A percentile compares a stretch with the other conserved stretches of the same genome.
phyloP scores from a whole-genome alignment of 2,329 filamentous ascomycete genomes.

The Dactylonectria macrodidyma region DNA sequence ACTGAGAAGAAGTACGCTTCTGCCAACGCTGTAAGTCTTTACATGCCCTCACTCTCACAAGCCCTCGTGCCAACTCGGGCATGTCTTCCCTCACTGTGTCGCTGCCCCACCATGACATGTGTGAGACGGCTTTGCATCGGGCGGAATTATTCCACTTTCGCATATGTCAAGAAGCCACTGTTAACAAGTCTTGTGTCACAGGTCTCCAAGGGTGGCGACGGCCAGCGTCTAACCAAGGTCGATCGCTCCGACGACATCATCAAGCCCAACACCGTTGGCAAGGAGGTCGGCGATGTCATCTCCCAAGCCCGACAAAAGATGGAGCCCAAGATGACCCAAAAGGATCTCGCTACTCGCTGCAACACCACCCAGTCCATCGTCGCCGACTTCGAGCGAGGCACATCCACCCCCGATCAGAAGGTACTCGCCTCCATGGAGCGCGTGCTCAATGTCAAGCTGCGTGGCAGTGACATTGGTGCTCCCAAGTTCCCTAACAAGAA shows the following conservation, averaged over 20 bases:
- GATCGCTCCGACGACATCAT: constrained; percentile 98
- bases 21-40: constrained; percentile 73
- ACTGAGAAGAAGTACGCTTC: constrained; percentile 93
- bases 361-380: constrained; percentile 87
- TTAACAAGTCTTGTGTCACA: constrained; percentile 41
- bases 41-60: neutral
- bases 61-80: constrained; percentile 18
- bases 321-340: constrained; percentile 97
- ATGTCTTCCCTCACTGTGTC: neutral
- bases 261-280: constrained; percentile 93
- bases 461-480: constrained; percentile 87
- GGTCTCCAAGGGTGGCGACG: constrained; percentile 68
- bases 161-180: neutral
- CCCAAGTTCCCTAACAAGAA: constrained; percentile 86
- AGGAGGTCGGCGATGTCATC: constrained; percentile 86
- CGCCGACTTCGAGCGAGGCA: constrained; percentile 88
- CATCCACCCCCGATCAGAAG: constrained; percentile 86
- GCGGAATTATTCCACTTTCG: neutral
- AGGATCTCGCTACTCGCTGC: constrained; percentile 87
- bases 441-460: constrained; percentile 88
- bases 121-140: constrained; percentile 2
- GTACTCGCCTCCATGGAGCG: constrained; percentile 84
- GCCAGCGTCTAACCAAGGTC: constrained; percentile 97
- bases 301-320: constrained; percentile 83
- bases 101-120: constrained; percentile 12